Evolutionary conservation across 495 filamentous ascomycete genomes (phyloP), one percentile per base, ranked within the genome.

Genomic region (Penicillium macrosclerotiorum): DNA sequence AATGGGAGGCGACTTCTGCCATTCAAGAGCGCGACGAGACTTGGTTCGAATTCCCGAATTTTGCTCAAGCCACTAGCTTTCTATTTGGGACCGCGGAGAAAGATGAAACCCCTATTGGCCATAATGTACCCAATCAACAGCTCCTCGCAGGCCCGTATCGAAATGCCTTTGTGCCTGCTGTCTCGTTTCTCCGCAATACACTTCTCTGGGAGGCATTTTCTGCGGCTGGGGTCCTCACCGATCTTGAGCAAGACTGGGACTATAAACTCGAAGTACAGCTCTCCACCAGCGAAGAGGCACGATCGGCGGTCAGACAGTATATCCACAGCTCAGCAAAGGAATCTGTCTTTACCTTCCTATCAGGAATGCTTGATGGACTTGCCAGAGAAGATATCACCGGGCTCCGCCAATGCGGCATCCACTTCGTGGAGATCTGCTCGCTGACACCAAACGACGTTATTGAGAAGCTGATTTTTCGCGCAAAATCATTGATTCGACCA

Each of bases 211-310:
- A 87, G 43, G 87, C 88, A 3, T 72, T 95, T 29, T 68, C 69
- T 9, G 68, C 75, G 7, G 73, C 75, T 4, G 57, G 63, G 0
- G 68, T 71, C 8, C 43, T 63, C 4, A 61, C 85, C 13, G 77
- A 77, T 7, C 68, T 90, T 26, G 84, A 94, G 50, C 79, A 84
- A 42, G 88, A 92, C 37, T 96, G 92, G 92, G 90, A 91, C 48
- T 73, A 82, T 18, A 85, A 85, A 61, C 67, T 96, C 3, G 87
- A 89, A 53, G 75, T 80, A 11, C 65, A 83, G 0, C 72, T 90
- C 14, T 73, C 81, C 9, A 83, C 83, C 4, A 82, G 89, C 57
- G 73, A 80, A 31, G 62, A 71, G 27, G 79, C 76, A 6, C 79
- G 89, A 17, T 47, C 66, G 13, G 72, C 73, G 2, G 70, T 95